Base-by-base conservation (phyloP, 1,139 yeast species). In the Barnettozyma hawaiiensis region DNA sequence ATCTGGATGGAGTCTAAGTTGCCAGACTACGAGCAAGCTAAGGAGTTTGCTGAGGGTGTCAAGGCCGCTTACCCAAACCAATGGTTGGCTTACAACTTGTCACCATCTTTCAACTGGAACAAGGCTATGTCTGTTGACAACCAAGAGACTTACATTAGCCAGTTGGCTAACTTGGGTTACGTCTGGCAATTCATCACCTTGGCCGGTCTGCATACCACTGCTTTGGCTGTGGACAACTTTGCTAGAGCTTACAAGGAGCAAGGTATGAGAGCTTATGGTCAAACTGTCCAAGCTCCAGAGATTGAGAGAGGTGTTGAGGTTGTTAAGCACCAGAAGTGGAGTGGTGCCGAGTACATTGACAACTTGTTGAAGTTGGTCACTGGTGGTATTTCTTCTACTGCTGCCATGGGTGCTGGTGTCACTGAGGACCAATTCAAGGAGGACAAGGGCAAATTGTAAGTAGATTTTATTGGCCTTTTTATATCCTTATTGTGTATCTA, bases 1-100 rank as follows among this genome's bases (percentile, higher is more conserved):
- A 83, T 90, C 58, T 92, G 98, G 98, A 90, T 92, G 97, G 97
- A 92, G 73, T 85, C 96, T 50, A 92, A 94, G 66, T 78, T 86
- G 55, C 97, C 98, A 57, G 96, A 89, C 66, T 90, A 76, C 69
- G 76, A 72, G 48, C 97, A 92, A 72, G 97, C 97, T 53, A 78
- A 83, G 69, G 96, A 89, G 68, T 92, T 90, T 60, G 95, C 97
- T 46, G 85, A 80, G 34, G 97, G 97, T 61, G 95, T 89, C 58
- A 81, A 81, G 66, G 75, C 80, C 38, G 74, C 75, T 49, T 83
- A 66, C 67, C 97, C 97, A 58, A 74, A 85, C 57, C 92, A 89
- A 69, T 89, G 96, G 97, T 77, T 89, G 59, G 94, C 97, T 47
- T 89, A 90, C 74, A 90, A 90, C 76, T 75, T 89, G 68, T 86